Conservation (phyloP, 768 basidiomycete species). For the Lanmaoa pseudosensibilis region DNA sequence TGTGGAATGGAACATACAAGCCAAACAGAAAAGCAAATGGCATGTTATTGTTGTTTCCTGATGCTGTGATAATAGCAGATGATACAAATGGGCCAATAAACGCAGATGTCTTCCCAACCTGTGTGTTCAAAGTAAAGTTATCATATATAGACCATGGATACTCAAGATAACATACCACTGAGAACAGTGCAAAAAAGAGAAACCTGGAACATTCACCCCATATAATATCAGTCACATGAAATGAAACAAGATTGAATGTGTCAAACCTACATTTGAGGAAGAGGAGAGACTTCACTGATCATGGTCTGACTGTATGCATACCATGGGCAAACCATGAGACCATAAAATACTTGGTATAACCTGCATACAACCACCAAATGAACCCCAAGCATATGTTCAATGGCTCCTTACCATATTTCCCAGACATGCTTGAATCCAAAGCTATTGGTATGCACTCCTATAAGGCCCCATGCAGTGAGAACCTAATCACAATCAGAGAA, state of each 20-base stretch:
- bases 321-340: slow-evolving; percentile 76
- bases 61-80: slow-evolving; percentile 69
- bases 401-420: slow-evolving; percentile 62
- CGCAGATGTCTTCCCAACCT: slow-evolving; percentile 75
- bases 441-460: slow-evolving; percentile 69
- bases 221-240: background rate
- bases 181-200: slow-evolving; percentile 73
- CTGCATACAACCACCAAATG: slow-evolving; percentile 32
- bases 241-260: background rate
- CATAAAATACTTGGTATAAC: slow-evolving; percentile 70
- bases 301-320: slow-evolving; percentile 82
- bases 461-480: slow-evolving; percentile 71
- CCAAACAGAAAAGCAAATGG: slow-evolving; percentile 73
- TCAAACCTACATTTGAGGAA: slow-evolving; percentile 62
- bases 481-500: slow-evolving; percentile 38
- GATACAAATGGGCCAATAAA: slow-evolving; percentile 78
- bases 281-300: slow-evolving; percentile 76
- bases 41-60: slow-evolving; percentile 70
- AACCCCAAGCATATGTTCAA: background rate
- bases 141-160: background rate
- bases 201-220: slow-evolving; percentile 42
- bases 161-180: slow-evolving; percentile 46
- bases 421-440: slow-evolving; percentile 84
- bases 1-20: slow-evolving; percentile 45
- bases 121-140: background rate